phyloP scores from a whole-genome alignment of 331 rosid genomes.

The Acacia pycnantha region DNA sequence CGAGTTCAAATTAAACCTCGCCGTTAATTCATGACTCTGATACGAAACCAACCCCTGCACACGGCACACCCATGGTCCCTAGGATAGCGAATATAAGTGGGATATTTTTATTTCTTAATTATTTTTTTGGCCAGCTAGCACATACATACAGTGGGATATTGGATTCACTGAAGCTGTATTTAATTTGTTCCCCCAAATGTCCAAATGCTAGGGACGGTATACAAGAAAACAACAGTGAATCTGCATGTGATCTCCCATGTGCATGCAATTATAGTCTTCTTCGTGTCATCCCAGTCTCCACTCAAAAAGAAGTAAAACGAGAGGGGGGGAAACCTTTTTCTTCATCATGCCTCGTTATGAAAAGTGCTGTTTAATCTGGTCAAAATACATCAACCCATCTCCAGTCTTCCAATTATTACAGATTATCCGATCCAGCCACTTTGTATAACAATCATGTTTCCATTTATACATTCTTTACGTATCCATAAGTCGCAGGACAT shows the following conservation, averaged over 20 bases:
- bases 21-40: slow-evolving; percentile 15
- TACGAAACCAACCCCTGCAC: background rate
- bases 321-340: slow-evolving; percentile 10
- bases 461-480: background rate
- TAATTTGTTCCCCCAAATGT: slow-evolving; percentile 14
- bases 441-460: slow-evolving; percentile 23
- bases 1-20: background rate
- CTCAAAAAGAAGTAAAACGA: slow-evolving; percentile 1
- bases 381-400: slow-evolving; percentile 34
- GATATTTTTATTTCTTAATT: background rate
- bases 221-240: slow-evolving; percentile 26
- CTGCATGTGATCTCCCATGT: slow-evolving; percentile 50
- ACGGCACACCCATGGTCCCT: background rate
- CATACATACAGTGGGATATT: slow-evolving; percentile 16
- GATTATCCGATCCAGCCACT: background rate
- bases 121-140: background rate
- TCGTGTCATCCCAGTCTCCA: slow-evolving; percentile 24
- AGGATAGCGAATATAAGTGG: background rate
- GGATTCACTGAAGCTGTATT: slow-evolving; percentile 23
- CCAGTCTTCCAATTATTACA: slow-evolving; percentile 28
- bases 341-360: slow-evolving; percentile 20
- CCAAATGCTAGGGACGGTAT: slow-evolving; percentile 41
- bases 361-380: slow-evolving; percentile 24
- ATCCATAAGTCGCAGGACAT: background rate
- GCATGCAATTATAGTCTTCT: slow-evolving; percentile 31